These are phyloP conservation scores for Gynochthodes officinalis DNA, from an alignment of 257 asterid genomes.

Conservation along the genomic window DNA sequence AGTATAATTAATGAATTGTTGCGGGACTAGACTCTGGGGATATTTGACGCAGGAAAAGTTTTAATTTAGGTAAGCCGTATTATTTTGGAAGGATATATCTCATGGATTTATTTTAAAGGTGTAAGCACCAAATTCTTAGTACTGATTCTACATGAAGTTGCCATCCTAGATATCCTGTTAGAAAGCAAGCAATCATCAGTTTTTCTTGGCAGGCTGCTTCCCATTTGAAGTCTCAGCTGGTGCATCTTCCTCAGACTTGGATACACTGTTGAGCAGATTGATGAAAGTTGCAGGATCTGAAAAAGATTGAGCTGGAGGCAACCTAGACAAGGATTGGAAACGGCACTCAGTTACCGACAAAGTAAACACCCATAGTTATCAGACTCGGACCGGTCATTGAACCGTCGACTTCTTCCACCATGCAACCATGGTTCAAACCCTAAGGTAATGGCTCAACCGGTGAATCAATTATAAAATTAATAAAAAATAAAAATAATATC, in stretches of 20 bases:
- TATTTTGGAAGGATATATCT: neutral
- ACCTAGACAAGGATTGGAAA: slow-evolving; percentile 26
- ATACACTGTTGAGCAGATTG: slow-evolving; percentile 42
- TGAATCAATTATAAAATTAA: no score
- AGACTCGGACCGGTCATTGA: no score
- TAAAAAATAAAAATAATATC: no score
- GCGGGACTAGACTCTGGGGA: neutral
- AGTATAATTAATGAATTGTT: neutral
- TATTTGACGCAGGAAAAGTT: slow-evolving; percentile 1
- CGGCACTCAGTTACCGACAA: slow-evolving; percentile 11
- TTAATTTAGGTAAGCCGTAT: neutral
- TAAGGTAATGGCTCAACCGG: no score
- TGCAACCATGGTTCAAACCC: no score
- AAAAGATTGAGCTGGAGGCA: slow-evolving; percentile 60
- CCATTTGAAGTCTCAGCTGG: slow-evolving; percentile 41
- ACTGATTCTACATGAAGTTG: neutral
- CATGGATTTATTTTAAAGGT: neutral
- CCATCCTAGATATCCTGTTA: neutral
- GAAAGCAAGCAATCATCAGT: slow-evolving; percentile 8
- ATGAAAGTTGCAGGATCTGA: slow-evolving; percentile 55
- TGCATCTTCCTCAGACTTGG: slow-evolving; percentile 36
- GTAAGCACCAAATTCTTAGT: neutral
- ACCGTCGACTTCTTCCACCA: no score
- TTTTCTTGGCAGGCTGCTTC: slow-evolving; percentile 34
- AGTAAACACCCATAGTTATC: no score